A percentile compares a stretch with the other conserved stretches of the same genome.
Evolutionary conservation across 1,284 basidiomycete genomes (phyloP).

Genomic region (Amylostereum areolatum): DNA sequence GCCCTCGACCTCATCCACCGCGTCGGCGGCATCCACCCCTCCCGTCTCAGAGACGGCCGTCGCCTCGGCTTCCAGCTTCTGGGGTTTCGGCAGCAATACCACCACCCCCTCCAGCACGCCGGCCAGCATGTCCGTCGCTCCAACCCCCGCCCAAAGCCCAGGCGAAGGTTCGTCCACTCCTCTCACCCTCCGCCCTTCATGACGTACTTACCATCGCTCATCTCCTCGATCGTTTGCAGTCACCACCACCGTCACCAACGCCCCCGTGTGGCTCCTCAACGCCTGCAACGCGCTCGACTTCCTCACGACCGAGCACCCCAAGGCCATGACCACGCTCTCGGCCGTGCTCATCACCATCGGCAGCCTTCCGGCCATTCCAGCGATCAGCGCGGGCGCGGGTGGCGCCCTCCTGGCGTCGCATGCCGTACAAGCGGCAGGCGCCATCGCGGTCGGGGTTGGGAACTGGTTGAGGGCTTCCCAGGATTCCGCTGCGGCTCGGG

Average conservation of each 20-base stretch:
- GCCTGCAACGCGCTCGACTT: constrained; percentile 69
- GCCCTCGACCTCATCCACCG: constrained; percentile 6
- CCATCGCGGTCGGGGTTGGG: constrained; percentile 67
- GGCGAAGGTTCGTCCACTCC: constrained; percentile 22
- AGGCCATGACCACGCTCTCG: constrained; percentile 65
- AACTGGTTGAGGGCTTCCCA: constrained; percentile 40
- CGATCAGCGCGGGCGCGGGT: constrained; percentile 56
- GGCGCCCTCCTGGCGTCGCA: constrained; percentile 64
- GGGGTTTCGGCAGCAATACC: constrained; percentile 4
- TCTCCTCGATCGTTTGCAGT: constrained; percentile 23
- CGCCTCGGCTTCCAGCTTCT: constrained; percentile 7
- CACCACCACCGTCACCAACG: constrained; percentile 50
- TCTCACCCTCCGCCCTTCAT: not conserved
- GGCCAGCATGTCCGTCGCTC: constrained; percentile 7
- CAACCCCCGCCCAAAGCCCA: constrained; percentile 19
- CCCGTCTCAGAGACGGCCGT: constrained; percentile 1
- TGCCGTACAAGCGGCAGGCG: constrained; percentile 69
- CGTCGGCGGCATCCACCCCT: constrained; percentile 1
- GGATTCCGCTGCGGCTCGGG: constrained; percentile 20
- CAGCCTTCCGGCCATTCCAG: constrained; percentile 63
- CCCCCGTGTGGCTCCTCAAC: constrained; percentile 68
- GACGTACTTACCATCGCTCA: constrained; percentile 6
- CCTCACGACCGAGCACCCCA: constrained; percentile 67
- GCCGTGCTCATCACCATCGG: constrained; percentile 74
- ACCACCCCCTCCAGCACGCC: constrained; percentile 1